Conservation (phyloP, 345 rosid species). For the Rhodamnia argentea region DNA sequence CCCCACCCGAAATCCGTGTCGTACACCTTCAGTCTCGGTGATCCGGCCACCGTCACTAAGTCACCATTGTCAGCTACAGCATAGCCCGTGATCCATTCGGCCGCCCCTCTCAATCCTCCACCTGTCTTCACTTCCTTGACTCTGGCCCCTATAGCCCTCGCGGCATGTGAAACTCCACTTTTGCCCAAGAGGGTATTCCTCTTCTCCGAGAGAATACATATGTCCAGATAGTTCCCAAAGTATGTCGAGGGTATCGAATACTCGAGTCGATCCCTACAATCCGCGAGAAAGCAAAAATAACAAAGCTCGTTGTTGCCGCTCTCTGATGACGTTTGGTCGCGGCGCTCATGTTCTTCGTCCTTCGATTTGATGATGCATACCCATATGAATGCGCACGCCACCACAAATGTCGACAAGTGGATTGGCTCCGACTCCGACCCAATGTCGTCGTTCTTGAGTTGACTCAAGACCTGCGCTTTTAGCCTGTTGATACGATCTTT, state of each 20-base stretch:
- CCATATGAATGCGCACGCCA: background rate
- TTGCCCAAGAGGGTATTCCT: constrained; percentile 9
- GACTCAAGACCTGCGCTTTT: constrained; percentile 1
- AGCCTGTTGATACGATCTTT: constrained; percentile 2
- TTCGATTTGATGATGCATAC: background rate
- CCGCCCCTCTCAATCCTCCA: constrained; percentile 7
- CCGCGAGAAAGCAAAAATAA: background rate
- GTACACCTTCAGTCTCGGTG: constrained; percentile 14
- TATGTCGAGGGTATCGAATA: constrained; percentile 6
- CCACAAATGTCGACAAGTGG: background rate
- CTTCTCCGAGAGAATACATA: background rate
- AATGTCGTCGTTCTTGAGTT: background rate
- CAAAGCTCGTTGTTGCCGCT: background rate
- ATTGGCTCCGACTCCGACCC: background rate
- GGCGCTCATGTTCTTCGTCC: background rate
- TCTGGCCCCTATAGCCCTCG: constrained; percentile 14
- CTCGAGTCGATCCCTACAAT: background rate
- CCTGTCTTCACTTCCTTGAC: constrained; percentile 9
- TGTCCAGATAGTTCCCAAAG: constrained; percentile 24
- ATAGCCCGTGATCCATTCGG: background rate
- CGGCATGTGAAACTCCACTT: constrained; percentile 20
- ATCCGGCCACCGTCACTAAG: constrained; percentile 11
- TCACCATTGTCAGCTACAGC: background rate
- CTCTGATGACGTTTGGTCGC: background rate
- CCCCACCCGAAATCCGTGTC: constrained; percentile 38